Evolutionary conservation across 2,329 filamentous ascomycete genomes (phyloP).

Genomic region (Lanzia echinophila): DNA sequence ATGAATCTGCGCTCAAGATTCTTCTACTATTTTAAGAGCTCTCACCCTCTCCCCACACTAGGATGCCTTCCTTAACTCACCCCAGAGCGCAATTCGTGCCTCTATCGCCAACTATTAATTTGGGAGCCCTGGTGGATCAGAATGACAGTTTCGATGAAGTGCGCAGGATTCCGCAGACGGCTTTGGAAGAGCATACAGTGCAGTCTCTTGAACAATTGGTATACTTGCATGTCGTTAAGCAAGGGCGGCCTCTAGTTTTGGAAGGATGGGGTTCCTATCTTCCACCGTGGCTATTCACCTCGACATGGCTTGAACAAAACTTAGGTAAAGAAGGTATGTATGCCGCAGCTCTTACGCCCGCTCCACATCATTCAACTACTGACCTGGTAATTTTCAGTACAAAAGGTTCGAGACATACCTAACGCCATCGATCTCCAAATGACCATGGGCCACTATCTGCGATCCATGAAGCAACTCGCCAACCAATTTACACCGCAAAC

Average conservation of each 20-base stretch:
- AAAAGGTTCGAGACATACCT: slow-evolving; percentile 76
- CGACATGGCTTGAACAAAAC: slow-evolving; percentile 71
- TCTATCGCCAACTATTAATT: slow-evolving; percentile 77
- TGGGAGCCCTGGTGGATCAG: slow-evolving; percentile 66
- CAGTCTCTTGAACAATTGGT: slow-evolving; percentile 83
- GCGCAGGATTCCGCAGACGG: slow-evolving; percentile 68
- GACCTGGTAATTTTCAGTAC: slow-evolving; percentile 47
- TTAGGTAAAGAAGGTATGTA: slow-evolving; percentile 70
- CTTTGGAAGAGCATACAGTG: slow-evolving; percentile 69
- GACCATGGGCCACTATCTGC: slow-evolving; percentile 83
- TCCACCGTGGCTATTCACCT: slow-evolving; percentile 71
- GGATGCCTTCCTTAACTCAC: slow-evolving; percentile 68
- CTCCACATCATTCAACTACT: neutral
- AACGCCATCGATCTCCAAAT: slow-evolving; percentile 70
- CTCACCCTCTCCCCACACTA: slow-evolving; percentile 20
- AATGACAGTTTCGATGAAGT: slow-evolving; percentile 85
- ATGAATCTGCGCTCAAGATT: neutral
- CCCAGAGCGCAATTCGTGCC: slow-evolving; percentile 89
- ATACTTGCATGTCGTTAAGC: slow-evolving; percentile 69
- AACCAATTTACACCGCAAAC: slow-evolving; percentile 73
- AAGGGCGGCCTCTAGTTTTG: slow-evolving; percentile 83
- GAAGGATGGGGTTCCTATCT: slow-evolving; percentile 77
- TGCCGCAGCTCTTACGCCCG: neutral
- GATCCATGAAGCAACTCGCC: slow-evolving; percentile 76
- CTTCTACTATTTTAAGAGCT: neutral